Percentiles rank a stretch among this genome's conserved stretches.
phyloP scores from a whole-genome alignment of 441 rosid genomes.

The Manihot esculenta region DNA sequence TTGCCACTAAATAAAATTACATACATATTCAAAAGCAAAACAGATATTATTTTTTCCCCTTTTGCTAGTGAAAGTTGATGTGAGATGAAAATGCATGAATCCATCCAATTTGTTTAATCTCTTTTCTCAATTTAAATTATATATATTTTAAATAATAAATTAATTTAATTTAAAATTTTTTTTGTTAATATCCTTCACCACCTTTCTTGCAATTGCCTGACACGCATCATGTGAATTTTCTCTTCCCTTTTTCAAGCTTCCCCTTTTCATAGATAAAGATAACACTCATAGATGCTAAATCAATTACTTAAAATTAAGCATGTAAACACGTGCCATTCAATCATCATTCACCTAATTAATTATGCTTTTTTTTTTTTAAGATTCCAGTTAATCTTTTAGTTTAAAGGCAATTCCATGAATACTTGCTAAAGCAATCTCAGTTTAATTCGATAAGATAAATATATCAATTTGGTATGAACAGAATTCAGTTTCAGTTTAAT shows the following conservation, averaged over 20 bases:
- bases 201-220: constrained; percentile 16
- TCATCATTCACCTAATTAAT: neutral
- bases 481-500: too few relatives aligned
- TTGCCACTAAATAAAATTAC: neutral
- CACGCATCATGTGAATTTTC: constrained; percentile 25
- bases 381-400: neutral
- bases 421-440: too few relatives aligned
- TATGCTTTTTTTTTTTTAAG: neutral
- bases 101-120: constrained; percentile 6
- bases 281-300: too few relatives aligned
- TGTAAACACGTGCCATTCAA: neutral
- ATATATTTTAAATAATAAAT: too few relatives aligned
- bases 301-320: too few relatives aligned
- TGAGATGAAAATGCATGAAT: constrained; percentile 29
- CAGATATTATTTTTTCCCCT: constrained; percentile 3
- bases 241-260: neutral
- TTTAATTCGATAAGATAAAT: too few relatives aligned
- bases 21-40: constrained; percentile 13
- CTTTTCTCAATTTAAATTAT: too few relatives aligned
- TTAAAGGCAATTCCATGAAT: too few relatives aligned
- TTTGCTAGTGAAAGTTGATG: constrained; percentile 38
- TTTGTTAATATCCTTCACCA: constrained; percentile 18
- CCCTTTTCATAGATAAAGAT: neutral
- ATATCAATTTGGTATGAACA: too few relatives aligned
- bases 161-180: too few relatives aligned